Evolutionary conservation across 192 early-diverging fungal species (phyloP), one percentile per base, ranked within the genome.

Genomic region (Rhizoclosmatium globosum): DNA sequence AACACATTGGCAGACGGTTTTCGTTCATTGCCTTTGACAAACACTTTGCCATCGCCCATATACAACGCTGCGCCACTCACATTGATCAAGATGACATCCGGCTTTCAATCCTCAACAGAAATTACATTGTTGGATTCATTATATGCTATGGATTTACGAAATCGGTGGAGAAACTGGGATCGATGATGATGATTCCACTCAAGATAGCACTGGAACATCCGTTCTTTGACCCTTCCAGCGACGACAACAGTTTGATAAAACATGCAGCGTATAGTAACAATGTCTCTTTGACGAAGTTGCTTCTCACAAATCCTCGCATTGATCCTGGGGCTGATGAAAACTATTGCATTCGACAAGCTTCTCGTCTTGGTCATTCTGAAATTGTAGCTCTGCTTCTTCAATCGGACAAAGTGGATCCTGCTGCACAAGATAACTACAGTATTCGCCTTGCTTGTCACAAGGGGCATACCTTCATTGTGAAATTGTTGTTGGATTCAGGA

Each of bases 81-180:
- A 19, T n/a, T 7, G 60, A 59, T 45, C 17, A n/a, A 44, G 59
- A 39, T 31, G n/a, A n/a, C 3, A 42, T 64, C 19, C 58, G 62
- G 38, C 17, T 74, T 11, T 46, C 42, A 11, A 15, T 9, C 59
- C 56, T 74, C 45, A 74, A 74, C 61, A 53, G 72, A 15, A 74
- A 59, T 42, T 74, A 74, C 44, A 59, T 41, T 31, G 42, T 47
- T 45, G 72, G 58, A 7, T 19, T 46, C 46, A 7, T 74, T 41
- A 23, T 62, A 7, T 59, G 38, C 41, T 74, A 23, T 64, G 72
- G 72, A 41, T 74, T 74, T 59, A 74, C 72, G 9, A 60, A 64
- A 43, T 47, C 38, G 15, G 44, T 64, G 1, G 72, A 74, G 60
- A 43, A 45, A 38, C 13, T 62, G 17, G 19, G 39, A n/a, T 21